Base-by-base conservation (phyloP, 176 grass and related monocot genomes). In the Sorghum bicolor region DNA sequence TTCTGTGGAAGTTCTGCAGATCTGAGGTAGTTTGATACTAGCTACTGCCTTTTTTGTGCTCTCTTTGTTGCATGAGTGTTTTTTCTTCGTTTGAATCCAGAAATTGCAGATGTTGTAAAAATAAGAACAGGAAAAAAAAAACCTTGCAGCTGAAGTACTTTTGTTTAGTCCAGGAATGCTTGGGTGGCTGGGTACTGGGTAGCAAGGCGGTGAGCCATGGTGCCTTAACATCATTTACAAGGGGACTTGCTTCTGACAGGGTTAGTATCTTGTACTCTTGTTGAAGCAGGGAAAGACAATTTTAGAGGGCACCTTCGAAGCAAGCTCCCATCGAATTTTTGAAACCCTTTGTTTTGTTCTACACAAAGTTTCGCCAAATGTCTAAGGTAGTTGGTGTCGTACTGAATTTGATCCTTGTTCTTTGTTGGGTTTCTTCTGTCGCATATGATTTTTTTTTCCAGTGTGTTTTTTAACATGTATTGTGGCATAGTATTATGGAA, bases 1-100 rank as follows among this genome's bases (percentile, higher is more conserved):
- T 70, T 85, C 13, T 60, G 36, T 85, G 9, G 38, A 79, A 71
- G 30, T 26, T 79, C 60, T 79, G 55, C 29, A 37, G 45, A 80
- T 43, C 24, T 30, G 50, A 80, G 3, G 55, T 64, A 64, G 55
- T 53, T 37, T 38, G 6, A 61, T 70, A 28, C 10, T 34, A 45
- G 36, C 33, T 74, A 62, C 45, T 52, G 4, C 19, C 19, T 4
- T 66, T 36, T 52, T 53, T 15, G 44, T 26, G 43, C 43, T 22
- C 5, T 31, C 41, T 64, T 33, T 10, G 25, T 74, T 74, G 20
- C 67, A 44, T 36, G 8, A 44, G 22, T 47, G 33, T 58, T 3
- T 4, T 70, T 60, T 70, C 37, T 68, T 67, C 55, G 28, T 73
- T 50, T 50, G 10, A 74, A 31, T 48, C 20, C 43, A 74, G 26